Base-by-base conservation (phyloP, 2,329 filamentous ascomycete genomes). In the Trichoderma afroharzianum region DNA sequence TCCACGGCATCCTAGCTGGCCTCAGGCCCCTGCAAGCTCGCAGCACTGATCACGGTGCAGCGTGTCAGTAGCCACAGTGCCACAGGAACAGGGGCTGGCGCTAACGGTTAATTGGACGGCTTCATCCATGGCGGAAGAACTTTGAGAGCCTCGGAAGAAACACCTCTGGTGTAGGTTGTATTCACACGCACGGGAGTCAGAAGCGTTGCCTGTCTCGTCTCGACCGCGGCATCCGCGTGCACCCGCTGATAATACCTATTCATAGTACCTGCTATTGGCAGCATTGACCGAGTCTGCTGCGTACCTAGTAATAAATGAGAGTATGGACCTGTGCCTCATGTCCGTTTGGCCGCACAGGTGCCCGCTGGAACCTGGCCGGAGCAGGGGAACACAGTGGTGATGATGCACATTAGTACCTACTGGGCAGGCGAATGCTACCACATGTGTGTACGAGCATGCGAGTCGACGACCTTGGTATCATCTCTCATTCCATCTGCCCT, bases 1-100 rank as follows among this genome's bases (percentile, higher is more conserved):
- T 39, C 59, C 58, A 63, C 57, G 33, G 53, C 63, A 67, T 70
- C 67, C 57, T 63, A 11, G 68, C 55, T 26, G 30, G 47, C 32
- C 32, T 64, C 61, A 30, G 18, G 28, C 68, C 61, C 59, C 61
- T 64, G 68, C 61, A 59, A 66, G 61, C n/a, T n/a, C 28, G 62
- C 32, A 71, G 68, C 68, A 66, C 53, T 66, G 61, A 71, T 58
- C 68, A 58, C 61, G 47, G 33, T 43, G 36, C 62, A 64, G 33
- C 33, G 59, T 63, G 59, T 63, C 59, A 63, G 59, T 63, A 53
- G 28, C 62, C 39, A 64, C 30, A 28, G 68, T 57, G 68, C 59
- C 68, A 63, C 53, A 71, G 53, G 50, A 36, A 59, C 68, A 64
- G 39, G 68, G 68, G 68, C 50, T 58, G 61, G 68, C 68, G 68